phyloP scores from a whole-genome alignment of 2,329 filamentous ascomycete species.

The Aspergillus ochraceus region DNA sequence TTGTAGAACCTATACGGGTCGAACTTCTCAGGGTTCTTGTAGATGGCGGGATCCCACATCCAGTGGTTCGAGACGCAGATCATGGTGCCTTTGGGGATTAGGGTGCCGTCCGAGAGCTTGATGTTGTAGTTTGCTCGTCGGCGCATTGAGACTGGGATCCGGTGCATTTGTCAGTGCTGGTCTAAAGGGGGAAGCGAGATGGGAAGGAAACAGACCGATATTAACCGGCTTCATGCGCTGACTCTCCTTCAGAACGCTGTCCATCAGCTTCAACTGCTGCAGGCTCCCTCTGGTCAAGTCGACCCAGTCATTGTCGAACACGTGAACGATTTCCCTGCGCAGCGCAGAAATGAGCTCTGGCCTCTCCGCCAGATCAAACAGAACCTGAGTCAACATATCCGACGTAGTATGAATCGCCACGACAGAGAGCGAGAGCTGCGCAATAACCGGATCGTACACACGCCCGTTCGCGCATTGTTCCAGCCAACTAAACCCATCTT shows the following conservation, averaged over 20 bases:
- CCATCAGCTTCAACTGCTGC: conserved; percentile 6
- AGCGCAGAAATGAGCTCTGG: background rate
- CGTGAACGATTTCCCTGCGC: background rate
- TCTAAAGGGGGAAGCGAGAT: too few species aligned
- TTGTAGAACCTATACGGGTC: conserved; percentile 12
- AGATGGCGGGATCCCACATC: conserved; percentile 3
- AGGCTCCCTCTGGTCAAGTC: background rate
- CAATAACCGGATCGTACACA: background rate
- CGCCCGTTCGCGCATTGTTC: background rate
- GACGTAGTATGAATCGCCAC: background rate
- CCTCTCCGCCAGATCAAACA: background rate
- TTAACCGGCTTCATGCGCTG: conserved; percentile 4
- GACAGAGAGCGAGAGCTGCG: conserved; percentile 1
- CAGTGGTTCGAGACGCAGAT: background rate
- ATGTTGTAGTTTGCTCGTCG: background rate
- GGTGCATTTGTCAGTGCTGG: background rate
- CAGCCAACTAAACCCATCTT: conserved; percentile 6
- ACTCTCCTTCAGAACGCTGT: conserved; percentile 8
- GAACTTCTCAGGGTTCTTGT: conserved; percentile 1
- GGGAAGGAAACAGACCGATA: conserved; percentile 1
- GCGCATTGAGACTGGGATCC: background rate
- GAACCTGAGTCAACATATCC: background rate
- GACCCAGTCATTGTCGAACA: background rate
- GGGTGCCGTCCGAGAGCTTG: background rate
- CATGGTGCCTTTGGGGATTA: background rate